phyloP scores from a whole-genome alignment of 2,329 filamentous ascomycete genomes.

The Dendryphion nanum region DNA sequence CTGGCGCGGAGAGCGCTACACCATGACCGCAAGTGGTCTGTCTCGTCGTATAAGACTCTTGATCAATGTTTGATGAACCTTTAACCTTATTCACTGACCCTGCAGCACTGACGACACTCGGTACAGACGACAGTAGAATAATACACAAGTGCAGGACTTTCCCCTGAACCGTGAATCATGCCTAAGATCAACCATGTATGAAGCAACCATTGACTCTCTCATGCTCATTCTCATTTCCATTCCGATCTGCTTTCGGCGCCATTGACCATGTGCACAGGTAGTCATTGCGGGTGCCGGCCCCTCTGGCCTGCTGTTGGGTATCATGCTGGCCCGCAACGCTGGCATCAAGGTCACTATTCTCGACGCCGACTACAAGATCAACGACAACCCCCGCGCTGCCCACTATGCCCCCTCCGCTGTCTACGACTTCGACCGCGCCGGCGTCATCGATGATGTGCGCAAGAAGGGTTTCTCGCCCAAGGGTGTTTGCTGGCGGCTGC shows the following conservation, averaged over 20 bases:
- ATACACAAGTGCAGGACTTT: too few relatives aligned
- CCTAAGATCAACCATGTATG: conserved; percentile 32
- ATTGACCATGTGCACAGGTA: conserved; percentile 18
- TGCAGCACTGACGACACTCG: too few relatives aligned
- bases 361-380: conserved; percentile 55
- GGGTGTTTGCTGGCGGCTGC: conserved; percentile 47
- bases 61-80: too few relatives aligned
- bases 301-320: conserved; percentile 34
- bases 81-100: too few relatives aligned
- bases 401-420: conserved; percentile 61
- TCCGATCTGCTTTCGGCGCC: neutral
- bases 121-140: too few relatives aligned
- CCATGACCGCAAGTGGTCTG: too few relatives aligned
- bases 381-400: conserved; percentile 61
- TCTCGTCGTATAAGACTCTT: too few relatives aligned
- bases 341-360: conserved; percentile 55
- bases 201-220: neutral
- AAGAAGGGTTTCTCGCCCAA: conserved; percentile 43
- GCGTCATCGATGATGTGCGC: conserved; percentile 55
- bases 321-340: conserved; percentile 52
- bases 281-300: conserved; percentile 33
- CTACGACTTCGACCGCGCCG: conserved; percentile 58
- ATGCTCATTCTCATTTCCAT: neutral
- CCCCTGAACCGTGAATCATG: conserved; percentile 15
- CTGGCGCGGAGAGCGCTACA: too few relatives aligned